A percentile compares a stretch with the other conserved stretches of the same genome.
phyloP scores from a whole-genome alignment of 2,329 filamentous ascomycete species.

The Ophiognomonia clavigignenti-juglandacearum region DNA sequence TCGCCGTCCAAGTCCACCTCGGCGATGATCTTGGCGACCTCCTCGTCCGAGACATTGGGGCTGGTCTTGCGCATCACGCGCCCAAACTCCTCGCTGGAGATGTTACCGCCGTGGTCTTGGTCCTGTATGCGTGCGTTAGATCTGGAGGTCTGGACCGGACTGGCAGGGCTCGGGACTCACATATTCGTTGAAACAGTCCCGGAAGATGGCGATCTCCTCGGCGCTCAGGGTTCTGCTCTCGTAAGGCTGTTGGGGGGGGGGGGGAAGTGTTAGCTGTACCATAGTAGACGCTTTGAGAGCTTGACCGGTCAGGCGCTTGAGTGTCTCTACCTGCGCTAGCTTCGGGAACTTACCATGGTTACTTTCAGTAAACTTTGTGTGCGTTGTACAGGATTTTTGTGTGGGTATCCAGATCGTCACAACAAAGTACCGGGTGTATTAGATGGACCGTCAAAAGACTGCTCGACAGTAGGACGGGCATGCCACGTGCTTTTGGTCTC shows the following conservation, averaged over 20 bases:
- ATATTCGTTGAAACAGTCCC: conserved; percentile 17
- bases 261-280: not conserved
- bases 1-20: conserved; percentile 35
- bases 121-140: conserved; percentile 2
- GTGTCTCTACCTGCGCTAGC: no score
- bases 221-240: conserved; percentile 7
- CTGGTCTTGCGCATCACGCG: conserved; percentile 30
- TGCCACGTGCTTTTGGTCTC: no score
- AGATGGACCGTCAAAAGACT: no score
- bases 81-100: conserved; percentile 32
- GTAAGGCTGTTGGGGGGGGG: not conserved
- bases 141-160: not conserved
- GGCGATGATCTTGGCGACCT: conserved; percentile 32
- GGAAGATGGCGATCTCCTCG: conserved; percentile 17
- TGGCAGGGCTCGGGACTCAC: not conserved
- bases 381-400: no score
- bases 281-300: no score
- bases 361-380: no score
- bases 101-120: conserved; percentile 24
- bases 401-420: no score
- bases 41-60: conserved; percentile 25
- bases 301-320: no score
- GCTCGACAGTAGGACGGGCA: no score
- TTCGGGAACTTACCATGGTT: not conserved
- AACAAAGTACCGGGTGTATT: no score